Percentiles rank a stretch among this genome's conserved stretches.
phyloP scores from a whole-genome alignment of 2,329 filamentous ascomycete genomes.

The Fusarium sp. region DNA sequence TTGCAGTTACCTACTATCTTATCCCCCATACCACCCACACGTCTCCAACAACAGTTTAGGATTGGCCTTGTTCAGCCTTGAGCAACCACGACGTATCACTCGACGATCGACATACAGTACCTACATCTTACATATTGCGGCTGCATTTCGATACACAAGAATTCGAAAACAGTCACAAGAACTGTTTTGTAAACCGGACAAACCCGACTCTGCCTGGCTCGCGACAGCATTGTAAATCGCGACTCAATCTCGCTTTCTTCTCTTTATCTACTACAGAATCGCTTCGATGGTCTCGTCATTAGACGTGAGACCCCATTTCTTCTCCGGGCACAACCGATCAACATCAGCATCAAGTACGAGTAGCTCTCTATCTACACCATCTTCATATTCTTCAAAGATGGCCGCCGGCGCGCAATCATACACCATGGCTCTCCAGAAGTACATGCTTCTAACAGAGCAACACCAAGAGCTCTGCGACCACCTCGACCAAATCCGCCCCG shows the following conservation, averaged over 20 bases:
- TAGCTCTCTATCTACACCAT: constrained; percentile 16
- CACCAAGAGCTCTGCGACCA: constrained; percentile 65
- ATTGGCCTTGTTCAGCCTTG: constrained; percentile 37
- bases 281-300: constrained; percentile 54
- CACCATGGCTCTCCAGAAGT: constrained; percentile 65
- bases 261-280: constrained; percentile 25
- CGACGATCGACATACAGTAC: constrained; percentile 31
- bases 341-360: constrained; percentile 37
- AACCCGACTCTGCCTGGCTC: constrained; percentile 12
- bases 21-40: constrained; percentile 39
- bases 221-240: constrained; percentile 26
- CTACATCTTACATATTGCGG: constrained; percentile 32
- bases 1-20: constrained; percentile 21
- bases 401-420: constrained; percentile 50
- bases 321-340: constrained; percentile 44
- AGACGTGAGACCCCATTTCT: constrained; percentile 45
- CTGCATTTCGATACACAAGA: constrained; percentile 25
- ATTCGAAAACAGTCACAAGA: constrained; percentile 17
- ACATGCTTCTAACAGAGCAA: constrained; percentile 65
- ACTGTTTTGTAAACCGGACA: constrained; percentile 6
- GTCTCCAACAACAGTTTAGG: constrained; percentile 37
- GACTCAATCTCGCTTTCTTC: constrained; percentile 6
- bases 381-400: constrained; percentile 47
- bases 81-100: constrained; percentile 30
- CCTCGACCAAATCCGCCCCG: constrained; percentile 64